Base-by-base conservation (phyloP, 768 basidiomycete genomes). In the Boletellus sp. region DNA sequence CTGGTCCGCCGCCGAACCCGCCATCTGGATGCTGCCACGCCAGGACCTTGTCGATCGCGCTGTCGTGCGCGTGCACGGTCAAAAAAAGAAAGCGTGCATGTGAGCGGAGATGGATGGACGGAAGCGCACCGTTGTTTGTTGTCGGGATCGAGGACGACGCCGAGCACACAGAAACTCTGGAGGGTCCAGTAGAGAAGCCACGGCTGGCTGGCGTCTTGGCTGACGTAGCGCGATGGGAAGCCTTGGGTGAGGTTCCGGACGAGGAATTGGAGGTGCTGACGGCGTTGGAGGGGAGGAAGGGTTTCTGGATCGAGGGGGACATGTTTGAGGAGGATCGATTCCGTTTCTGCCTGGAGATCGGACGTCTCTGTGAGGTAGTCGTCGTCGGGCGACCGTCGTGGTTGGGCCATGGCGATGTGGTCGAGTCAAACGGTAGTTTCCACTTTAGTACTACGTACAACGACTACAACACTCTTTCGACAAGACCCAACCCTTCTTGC, bases 111-210 rank as follows among this genome's bases (percentile, higher is more conserved):
- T n/a, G n/a, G n/a, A n/a, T n/a, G n/a, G 7, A 42, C 12, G 20
- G 3, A 6, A 12, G 20, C 49, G 28, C 57, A 92, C 92, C 81
- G 74, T 55, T 90, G 82, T 65, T 84, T 88, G 59, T 80, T 92
- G 17, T 71, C 76, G 2, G 84, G 83, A 73, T 94, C 93, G 43
- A 95, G 59, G 2, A 73, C 84, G 7, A 90, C 84, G 43, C 92
- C 90, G 38, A 95, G 63, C 3, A 83, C 63, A 58, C 87, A 85
- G 59, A 96, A 87, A 13, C 85, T 76, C 59, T 99, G 94, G 10
- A 94, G 64, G 0, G 84, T 85, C 94, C 96, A 98, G 70, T 90
- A 97, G 51, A 97, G 65, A 24, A 97, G 72, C 96, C 96, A 98
- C 0, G 96, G 89, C 59, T 95, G 86, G 57, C 90, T 94, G 0